Conservation (phyloP, 2,329 filamentous ascomycete species). For the Fusarium sp. region DNA sequence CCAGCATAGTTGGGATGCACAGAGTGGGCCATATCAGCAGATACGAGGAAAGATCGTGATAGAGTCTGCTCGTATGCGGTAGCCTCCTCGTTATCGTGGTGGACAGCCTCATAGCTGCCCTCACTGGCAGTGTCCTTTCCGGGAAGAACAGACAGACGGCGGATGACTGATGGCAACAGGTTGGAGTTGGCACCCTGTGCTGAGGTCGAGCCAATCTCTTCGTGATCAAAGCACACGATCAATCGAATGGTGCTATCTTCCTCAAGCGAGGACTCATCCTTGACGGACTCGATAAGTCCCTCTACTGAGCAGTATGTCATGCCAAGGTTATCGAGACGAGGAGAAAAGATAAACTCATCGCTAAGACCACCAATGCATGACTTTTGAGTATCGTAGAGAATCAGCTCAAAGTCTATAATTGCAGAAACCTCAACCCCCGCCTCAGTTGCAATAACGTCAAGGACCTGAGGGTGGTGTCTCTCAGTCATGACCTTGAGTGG, state of each 20-base stretch:
- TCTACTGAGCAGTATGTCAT: conserved; percentile 95
- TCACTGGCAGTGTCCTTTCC: conserved; percentile 74
- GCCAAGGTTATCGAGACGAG: conserved; percentile 93
- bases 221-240: conserved; percentile 96
- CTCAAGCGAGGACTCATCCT: conserved; percentile 71
- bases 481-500: conserved; percentile 81
- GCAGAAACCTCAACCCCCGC: conserved; percentile 75
- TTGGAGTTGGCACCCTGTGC: conserved; percentile 96
- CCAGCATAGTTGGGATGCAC: conserved; percentile 93
- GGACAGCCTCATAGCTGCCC: conserved; percentile 64
- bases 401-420: conserved; percentile 91
- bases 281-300: conserved; percentile 83
- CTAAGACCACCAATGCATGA: conserved; percentile 88
- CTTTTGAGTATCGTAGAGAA: conserved; percentile 97
- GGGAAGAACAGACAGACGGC: conserved; percentile 84
- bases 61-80: conserved; percentile 95
- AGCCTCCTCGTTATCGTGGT: conserved; percentile 69
- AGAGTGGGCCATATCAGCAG: conserved; percentile 96
- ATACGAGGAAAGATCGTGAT: conserved; percentile 90
- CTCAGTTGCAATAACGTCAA: conserved; percentile 85
- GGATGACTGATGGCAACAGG: conserved; percentile 85
- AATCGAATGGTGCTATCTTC: conserved; percentile 85
- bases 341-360: conserved; percentile 95
- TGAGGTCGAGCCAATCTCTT: conserved; percentile 93
- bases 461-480: conserved; percentile 87